Evolutionary conservation across 2,329 filamentous ascomycete genomes (phyloP).

Genomic region (Calonectria ilicicola): DNA sequence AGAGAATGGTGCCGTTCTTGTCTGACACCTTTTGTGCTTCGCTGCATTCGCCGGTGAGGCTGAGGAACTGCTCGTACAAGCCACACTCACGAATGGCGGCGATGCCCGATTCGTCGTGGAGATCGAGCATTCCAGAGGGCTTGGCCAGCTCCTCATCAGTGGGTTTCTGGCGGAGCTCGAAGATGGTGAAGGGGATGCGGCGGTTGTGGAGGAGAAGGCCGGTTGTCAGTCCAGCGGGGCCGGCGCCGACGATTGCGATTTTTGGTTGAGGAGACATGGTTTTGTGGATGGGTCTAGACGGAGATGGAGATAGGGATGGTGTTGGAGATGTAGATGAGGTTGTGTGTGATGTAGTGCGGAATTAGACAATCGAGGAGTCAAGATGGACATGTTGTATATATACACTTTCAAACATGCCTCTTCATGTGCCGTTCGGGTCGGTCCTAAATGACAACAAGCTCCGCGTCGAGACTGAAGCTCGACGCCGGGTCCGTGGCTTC

Average conservation of each 20-base stretch:
- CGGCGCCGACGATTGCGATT: constrained; percentile 63
- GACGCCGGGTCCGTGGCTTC: neutral
- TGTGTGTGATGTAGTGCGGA: neutral
- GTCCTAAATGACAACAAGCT: neutral
- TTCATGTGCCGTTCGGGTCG: neutral
- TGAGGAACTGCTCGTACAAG: constrained; percentile 59
- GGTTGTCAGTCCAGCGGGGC: constrained; percentile 53
- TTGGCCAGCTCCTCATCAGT: constrained; percentile 42
- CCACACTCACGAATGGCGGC: constrained; percentile 60
- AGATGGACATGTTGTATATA: neutral
- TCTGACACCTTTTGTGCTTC: constrained; percentile 38
- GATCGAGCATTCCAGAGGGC: constrained; percentile 63
- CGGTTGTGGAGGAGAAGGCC: constrained; percentile 61
- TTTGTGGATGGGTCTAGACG: too few species aligned
- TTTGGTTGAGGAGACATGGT: constrained; percentile 11
- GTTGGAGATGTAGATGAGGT: neutral
- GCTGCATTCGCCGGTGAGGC: constrained; percentile 47
- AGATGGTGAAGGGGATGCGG: constrained; percentile 59
- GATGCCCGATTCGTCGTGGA: constrained; percentile 62
- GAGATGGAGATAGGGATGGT: too few species aligned
- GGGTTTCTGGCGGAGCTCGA: constrained; percentile 49
- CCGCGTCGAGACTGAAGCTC: neutral
- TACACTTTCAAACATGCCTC: neutral
- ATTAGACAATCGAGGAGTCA: neutral
- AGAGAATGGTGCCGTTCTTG: constrained; percentile 39